Percentiles rank a stretch among this genome's conserved stretches.
Evolutionary conservation across 2,329 filamentous ascomycete genomes (phyloP).

Genomic region (Monilinia vaccinii-corymbosi): DNA sequence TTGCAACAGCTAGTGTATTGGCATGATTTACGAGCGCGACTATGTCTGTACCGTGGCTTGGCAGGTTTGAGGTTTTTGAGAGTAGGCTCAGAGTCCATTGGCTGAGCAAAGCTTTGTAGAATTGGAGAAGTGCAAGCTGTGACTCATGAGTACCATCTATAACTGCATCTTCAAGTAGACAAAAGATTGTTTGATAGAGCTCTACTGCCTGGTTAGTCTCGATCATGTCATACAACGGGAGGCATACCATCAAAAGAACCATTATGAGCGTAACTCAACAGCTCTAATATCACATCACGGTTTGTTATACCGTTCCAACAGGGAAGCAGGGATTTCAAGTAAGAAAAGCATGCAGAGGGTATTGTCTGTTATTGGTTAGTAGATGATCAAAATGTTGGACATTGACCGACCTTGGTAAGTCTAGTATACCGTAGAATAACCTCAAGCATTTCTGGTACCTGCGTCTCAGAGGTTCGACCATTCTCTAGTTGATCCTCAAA

Average conservation of each 20-base stretch:
- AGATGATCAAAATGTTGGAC: conserved; percentile 3
- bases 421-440: conserved; percentile 47
- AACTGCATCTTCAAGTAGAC: conserved; percentile 42
- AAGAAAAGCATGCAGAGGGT: conserved; percentile 36
- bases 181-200: conserved; percentile 40
- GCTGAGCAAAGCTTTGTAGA: conserved; percentile 59
- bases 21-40: conserved; percentile 39
- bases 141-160: conserved; percentile 42
- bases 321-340: conserved; percentile 43
- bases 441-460: conserved; percentile 45
- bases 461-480: conserved; percentile 40
- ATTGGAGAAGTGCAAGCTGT: conserved; percentile 50
- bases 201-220: conserved; percentile 32
- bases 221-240: too few relatives aligned
- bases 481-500: conserved; percentile 45
- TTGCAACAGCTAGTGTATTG: conserved; percentile 47
- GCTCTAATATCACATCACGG: conserved; percentile 44
- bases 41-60: conserved; percentile 26
- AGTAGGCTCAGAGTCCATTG: conserved; percentile 45
- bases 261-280: conserved; percentile 48
- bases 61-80: conserved; percentile 28
- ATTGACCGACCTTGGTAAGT: conserved; percentile 42
- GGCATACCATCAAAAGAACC: conserved; percentile 44
- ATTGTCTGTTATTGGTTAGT: conserved; percentile 24
- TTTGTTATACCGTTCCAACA: conserved; percentile 54